phyloP scores from a whole-genome alignment of 805 yeast genomes.

The Candida parachauliodes region DNA sequence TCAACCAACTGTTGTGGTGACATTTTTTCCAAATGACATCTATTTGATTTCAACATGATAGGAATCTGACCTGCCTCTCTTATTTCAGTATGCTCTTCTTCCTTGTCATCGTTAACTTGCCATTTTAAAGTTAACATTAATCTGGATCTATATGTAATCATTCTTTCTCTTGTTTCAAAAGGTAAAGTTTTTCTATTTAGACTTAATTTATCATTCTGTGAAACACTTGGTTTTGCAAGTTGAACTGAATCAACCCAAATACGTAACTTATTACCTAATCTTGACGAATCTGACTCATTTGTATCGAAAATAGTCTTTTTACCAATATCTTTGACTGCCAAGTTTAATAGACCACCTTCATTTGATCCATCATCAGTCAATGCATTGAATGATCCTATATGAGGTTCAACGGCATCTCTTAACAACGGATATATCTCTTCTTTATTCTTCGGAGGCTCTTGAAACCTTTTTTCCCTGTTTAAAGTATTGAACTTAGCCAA shows the following conservation, averaged over 20 bases:
- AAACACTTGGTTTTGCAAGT: slow-evolving; percentile 77
- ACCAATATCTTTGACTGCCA: slow-evolving; percentile 88
- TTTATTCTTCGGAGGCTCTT: slow-evolving; percentile 85
- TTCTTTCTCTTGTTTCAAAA: slow-evolving; percentile 80
- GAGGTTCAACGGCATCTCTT: slow-evolving; percentile 89
- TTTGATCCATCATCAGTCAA: slow-evolving; percentile 70
- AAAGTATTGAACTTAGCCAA: slow-evolving; percentile 72
- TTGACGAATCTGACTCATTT: slow-evolving; percentile 48
- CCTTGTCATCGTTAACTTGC: slow-evolving; percentile 87
- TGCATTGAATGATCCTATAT: slow-evolving; percentile 94
- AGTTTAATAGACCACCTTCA: slow-evolving; percentile 77
- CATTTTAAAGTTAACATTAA: slow-evolving; percentile 76
- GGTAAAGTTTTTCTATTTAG: slow-evolving; percentile 79
- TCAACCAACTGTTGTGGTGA: slow-evolving; percentile 79
- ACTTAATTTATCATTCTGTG: slow-evolving; percentile 67
- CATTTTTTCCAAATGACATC: slow-evolving; percentile 84
- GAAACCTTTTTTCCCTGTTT: slow-evolving; percentile 81
- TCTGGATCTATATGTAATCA: slow-evolving; percentile 76
- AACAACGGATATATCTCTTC: slow-evolving; percentile 71
- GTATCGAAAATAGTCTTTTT: slow-evolving; percentile 81
- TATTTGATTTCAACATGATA: slow-evolving; percentile 82
- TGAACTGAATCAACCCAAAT: slow-evolving; percentile 89
- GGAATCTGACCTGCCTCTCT: slow-evolving; percentile 93
- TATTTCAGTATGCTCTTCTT: slow-evolving; percentile 72
- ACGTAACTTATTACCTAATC: slow-evolving; percentile 79